Conservation (phyloP, 1,284 basidiomycete genomes). For the Ustilago xerochloae region DNA sequence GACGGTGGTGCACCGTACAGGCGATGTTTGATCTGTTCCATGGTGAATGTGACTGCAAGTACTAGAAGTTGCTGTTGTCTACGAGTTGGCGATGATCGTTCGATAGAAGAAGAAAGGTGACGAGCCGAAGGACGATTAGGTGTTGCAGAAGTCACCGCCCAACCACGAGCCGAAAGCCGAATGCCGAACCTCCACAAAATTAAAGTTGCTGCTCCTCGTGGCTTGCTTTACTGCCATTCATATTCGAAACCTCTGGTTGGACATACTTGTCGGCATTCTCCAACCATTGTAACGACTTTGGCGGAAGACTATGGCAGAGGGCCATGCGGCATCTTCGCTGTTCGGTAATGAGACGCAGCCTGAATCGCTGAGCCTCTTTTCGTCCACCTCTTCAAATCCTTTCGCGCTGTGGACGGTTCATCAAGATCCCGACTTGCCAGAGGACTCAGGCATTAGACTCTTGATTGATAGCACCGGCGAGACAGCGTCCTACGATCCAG, state of each 20-base stretch:
- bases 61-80: not conserved
- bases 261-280: too few species aligned
- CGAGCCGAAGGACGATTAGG: not conserved
- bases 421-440: slow-evolving; percentile 73
- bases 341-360: slow-evolving; percentile 76
- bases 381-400: slow-evolving; percentile 77
- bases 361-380: slow-evolving; percentile 78
- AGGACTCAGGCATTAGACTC: slow-evolving; percentile 77
- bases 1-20: slow-evolving; percentile 8
- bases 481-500: slow-evolving; percentile 63
- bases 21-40: slow-evolving; percentile 17
- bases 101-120: not conserved
- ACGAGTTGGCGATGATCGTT: not conserved
- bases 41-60: not conserved
- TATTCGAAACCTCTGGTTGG: too few species aligned
- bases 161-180: not conserved
- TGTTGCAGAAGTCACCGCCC: not conserved
- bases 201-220: not conserved
- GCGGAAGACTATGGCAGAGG: too few species aligned
- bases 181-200: slow-evolving; percentile 2
- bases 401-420: slow-evolving; percentile 74
- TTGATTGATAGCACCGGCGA: slow-evolving; percentile 75
- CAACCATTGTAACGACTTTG: too few species aligned
- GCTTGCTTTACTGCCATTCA: too few species aligned
- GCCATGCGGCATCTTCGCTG: slow-evolving; percentile 3